These are phyloP conservation scores for Petunia hybrid DNA, from an alignment of 305 asterid species.

Conservation along the genomic window DNA sequence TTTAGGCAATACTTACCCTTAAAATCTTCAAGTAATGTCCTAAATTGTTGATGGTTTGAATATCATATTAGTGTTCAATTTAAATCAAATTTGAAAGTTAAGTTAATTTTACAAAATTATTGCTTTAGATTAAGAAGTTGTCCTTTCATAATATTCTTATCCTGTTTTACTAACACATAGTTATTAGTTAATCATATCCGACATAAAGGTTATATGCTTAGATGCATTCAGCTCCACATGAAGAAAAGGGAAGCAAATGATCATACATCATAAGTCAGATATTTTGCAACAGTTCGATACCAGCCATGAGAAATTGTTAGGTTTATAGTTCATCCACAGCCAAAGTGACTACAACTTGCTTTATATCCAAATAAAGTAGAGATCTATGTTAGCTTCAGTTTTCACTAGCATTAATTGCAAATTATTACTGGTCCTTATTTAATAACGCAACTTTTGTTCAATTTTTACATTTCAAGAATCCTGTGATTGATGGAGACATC, in stretches of 20 bases:
- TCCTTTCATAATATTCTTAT: too few species aligned
- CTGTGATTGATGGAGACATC: constrained; percentile 11
- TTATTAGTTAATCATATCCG: too few species aligned
- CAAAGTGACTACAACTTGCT: too few species aligned
- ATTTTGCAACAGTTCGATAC: not conserved
- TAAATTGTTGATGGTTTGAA: too few species aligned
- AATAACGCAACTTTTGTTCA: not conserved
- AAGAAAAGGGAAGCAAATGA: not conserved
- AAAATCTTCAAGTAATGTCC: too few species aligned
- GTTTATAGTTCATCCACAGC: not conserved
- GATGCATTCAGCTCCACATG: not conserved
- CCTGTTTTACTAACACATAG: too few species aligned
- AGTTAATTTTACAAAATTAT: too few species aligned
- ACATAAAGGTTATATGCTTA: too few species aligned
- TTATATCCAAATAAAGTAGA: not conserved
- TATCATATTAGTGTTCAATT: too few species aligned
- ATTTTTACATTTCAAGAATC: constrained; percentile 24
- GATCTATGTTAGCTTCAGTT: not conserved
- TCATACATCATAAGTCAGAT: not conserved
- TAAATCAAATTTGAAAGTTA: too few species aligned
- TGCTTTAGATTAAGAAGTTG: too few species aligned
- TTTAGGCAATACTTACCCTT: too few species aligned
- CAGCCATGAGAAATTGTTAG: not conserved
- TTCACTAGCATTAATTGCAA: not conserved
- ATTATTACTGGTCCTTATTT: not conserved